phyloP scores from a whole-genome alignment of 2,329 filamentous ascomycete genomes.

The Dichotomopilus funicola region DNA sequence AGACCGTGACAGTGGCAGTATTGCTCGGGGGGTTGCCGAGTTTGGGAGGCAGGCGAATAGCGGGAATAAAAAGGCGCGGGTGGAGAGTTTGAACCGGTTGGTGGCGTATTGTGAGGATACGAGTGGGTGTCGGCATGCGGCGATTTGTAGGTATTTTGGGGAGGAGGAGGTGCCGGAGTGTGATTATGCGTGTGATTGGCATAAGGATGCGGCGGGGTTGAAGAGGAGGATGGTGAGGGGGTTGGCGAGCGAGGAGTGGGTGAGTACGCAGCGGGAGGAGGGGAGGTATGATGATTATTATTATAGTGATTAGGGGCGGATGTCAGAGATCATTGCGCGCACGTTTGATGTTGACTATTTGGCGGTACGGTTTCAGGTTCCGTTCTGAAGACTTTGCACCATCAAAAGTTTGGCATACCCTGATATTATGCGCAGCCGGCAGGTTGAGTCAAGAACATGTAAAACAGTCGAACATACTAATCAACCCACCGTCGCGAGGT shows the following conservation, averaged over 20 bases:
- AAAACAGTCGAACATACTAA: no score
- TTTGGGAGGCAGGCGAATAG: constrained; percentile 5
- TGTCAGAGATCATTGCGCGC: background rate
- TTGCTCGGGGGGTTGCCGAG: constrained; percentile 31
- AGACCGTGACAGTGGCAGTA: no score
- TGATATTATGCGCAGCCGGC: no score
- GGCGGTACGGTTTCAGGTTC: no score
- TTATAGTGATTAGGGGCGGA: constrained; percentile 38
- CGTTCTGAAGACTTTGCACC: no score
- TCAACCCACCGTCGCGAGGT: no score
- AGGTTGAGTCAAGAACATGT: no score
- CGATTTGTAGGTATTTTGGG: constrained; percentile 73
- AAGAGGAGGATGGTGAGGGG: constrained; percentile 50
- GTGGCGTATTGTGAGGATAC: constrained; percentile 77
- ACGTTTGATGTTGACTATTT: background rate
- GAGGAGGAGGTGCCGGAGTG: constrained; percentile 55
- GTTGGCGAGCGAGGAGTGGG: constrained; percentile 54
- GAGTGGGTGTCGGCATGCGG: constrained; percentile 63
- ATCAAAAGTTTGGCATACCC: no score
- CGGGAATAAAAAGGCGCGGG: constrained; percentile 42
- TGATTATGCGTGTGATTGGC: constrained; percentile 71
- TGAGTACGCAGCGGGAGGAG: constrained; percentile 55
- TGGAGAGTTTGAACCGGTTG: constrained; percentile 60
- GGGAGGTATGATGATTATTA: constrained; percentile 50
- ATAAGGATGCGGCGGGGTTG: constrained; percentile 59